Evolutionary conservation across 1,284 basidiomycete genomes (phyloP).

Genomic region (Ustilago bromivora): DNA sequence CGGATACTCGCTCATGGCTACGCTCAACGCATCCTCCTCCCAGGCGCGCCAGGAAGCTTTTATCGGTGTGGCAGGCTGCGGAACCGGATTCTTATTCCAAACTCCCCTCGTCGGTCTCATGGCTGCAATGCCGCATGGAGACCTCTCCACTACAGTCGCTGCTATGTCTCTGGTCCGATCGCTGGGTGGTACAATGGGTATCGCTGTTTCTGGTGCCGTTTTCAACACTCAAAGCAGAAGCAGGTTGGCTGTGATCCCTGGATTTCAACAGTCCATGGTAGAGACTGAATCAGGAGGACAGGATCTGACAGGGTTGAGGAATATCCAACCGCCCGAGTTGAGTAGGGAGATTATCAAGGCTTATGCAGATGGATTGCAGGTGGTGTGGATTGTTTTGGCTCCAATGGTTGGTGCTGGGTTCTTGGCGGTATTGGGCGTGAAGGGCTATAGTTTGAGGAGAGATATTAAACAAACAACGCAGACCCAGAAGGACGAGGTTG

Average conservation of each 20-base stretch:
- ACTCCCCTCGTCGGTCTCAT: slow-evolving; percentile 60
- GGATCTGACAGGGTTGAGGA: slow-evolving; percentile 39
- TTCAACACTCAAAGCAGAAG: slow-evolving; percentile 54
- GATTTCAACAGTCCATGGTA: slow-evolving; percentile 28
- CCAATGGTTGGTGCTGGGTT: slow-evolving; percentile 68
- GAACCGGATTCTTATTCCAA: slow-evolving; percentile 63
- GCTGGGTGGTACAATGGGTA: slow-evolving; percentile 58
- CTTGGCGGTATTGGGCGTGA: slow-evolving; percentile 52
- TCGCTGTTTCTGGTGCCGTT: slow-evolving; percentile 56
- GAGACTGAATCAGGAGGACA: slow-evolving; percentile 30
- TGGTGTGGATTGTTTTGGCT: slow-evolving; percentile 77
- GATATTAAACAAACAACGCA: slow-evolving; percentile 33
- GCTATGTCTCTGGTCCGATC: slow-evolving; percentile 54
- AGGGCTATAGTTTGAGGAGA: slow-evolving; percentile 50
- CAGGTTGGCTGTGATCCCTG: slow-evolving; percentile 27
- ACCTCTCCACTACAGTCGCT: slow-evolving; percentile 51
- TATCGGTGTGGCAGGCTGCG: slow-evolving; percentile 56
- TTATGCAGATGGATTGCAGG: slow-evolving; percentile 77
- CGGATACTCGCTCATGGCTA: slow-evolving; percentile 56
- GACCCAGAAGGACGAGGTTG: slow-evolving; percentile 22
- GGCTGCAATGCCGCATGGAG: slow-evolving; percentile 58
- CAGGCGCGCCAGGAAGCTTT: slow-evolving; percentile 44
- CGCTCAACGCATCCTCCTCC: slow-evolving; percentile 36
- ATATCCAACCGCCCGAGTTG: slow-evolving; percentile 66
- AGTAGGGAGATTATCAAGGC: slow-evolving; percentile 75